A percentile compares a stretch with the other conserved stretches of the same genome.
These are phyloP conservation scores for Malassezia globosa DNA, from an alignment of 1,284 basidiomycete species.

Conservation along the genomic window DNA sequence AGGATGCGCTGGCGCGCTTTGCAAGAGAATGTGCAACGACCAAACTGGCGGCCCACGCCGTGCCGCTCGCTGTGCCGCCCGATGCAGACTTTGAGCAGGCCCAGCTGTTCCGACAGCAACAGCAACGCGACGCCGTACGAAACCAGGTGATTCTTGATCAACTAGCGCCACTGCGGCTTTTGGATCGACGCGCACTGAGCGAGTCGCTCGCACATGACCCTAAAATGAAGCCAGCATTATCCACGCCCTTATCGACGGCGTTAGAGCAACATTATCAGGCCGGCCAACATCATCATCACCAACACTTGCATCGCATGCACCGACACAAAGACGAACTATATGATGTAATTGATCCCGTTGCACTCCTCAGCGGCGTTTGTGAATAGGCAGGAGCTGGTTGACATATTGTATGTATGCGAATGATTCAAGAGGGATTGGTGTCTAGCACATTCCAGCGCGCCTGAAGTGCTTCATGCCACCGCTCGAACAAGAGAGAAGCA, in stretches of 20 bases:
- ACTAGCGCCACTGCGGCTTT: constrained; percentile 29
- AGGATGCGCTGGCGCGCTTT: constrained; percentile 5
- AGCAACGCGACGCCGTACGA: constrained; percentile 17
- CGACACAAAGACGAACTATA: constrained; percentile 35
- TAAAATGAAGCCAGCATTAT: neutral
- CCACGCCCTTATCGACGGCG: constrained; percentile 6
- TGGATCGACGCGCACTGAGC: constrained; percentile 27
- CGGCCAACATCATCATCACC: constrained; percentile 10
- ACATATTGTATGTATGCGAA: constrained; percentile 4
- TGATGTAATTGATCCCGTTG: constrained; percentile 41
- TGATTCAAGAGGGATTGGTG: neutral
- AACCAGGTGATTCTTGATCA: constrained; percentile 36
- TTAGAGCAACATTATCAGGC: constrained; percentile 13
- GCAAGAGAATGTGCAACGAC: constrained; percentile 21
- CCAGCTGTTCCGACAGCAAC: constrained; percentile 10
- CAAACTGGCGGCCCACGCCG: constrained; percentile 20
- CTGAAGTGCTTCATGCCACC: constrained; percentile 76
- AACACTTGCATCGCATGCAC: constrained; percentile 15
- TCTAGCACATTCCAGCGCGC: constrained; percentile 28
- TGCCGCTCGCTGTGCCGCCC: neutral
- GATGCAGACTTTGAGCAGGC: constrained; percentile 1
- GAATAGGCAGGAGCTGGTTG: constrained; percentile 19
- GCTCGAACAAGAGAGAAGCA: constrained; percentile 81
- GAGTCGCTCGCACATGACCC: constrained; percentile 20
- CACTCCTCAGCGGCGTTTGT: constrained; percentile 28